These are phyloP conservation scores for Cercophora newfieldiana DNA, from an alignment of 495 filamentous ascomycete species.

Conservation along the genomic window DNA sequence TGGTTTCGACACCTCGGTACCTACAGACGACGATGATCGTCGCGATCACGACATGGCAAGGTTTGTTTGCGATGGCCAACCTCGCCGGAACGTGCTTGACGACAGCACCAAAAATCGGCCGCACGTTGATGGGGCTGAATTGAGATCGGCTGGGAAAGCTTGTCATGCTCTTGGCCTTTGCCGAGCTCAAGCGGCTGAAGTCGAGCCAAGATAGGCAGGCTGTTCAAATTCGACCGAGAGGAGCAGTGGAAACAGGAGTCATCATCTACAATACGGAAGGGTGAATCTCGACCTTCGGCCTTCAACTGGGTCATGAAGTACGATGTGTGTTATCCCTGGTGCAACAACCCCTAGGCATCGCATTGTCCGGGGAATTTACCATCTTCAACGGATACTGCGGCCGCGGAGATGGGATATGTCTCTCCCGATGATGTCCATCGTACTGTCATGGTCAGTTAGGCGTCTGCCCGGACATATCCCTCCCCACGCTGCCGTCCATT, in stretches of 20 bases:
- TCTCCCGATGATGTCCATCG: too few species aligned
- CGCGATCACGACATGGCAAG: constrained; percentile 8
- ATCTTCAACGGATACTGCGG: too few species aligned
- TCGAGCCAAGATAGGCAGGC: background rate
- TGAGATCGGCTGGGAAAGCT: constrained; percentile 12
- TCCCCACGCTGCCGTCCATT: too few species aligned
- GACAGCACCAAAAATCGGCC: background rate
- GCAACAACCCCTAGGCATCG: too few species aligned
- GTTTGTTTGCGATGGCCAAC: constrained; percentile 7
- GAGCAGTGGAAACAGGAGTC: background rate
- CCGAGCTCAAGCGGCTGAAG: background rate
- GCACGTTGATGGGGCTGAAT: background rate
- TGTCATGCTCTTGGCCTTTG: constrained; percentile 5
- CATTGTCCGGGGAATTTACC: too few species aligned
- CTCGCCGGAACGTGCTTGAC: background rate
- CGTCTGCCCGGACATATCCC: too few species aligned
- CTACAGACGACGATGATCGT: background rate
- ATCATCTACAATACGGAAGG: too few species aligned
- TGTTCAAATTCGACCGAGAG: background rate
- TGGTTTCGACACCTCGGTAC: background rate
- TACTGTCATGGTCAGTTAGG: too few species aligned
- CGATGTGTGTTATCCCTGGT: too few species aligned
- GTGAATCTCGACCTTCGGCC: too few species aligned
- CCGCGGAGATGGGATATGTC: too few species aligned
- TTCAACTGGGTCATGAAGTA: too few species aligned